Evolutionary conservation across 2,329 filamentous ascomycete species (phyloP), one percentile per base, ranked within the genome.

Genomic region (Tolypocladium guangdongense): DNA sequence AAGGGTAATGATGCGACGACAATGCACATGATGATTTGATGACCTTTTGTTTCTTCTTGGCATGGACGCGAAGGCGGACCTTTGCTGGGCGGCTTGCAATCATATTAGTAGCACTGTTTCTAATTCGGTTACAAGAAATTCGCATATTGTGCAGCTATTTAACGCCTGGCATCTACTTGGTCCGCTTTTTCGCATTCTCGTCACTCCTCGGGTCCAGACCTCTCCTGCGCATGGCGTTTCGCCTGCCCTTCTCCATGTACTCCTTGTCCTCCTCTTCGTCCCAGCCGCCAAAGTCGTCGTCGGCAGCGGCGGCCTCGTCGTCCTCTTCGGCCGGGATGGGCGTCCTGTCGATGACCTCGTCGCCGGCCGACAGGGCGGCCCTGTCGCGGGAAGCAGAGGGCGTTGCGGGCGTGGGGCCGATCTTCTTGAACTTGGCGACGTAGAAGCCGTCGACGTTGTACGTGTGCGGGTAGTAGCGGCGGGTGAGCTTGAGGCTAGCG

Each of bases 371-470:
- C n/a, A 60, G 63, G 16, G 60, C 60, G 20, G 59, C 54, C 52
- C 62, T 64, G 52, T 75, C 74, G 48, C 57, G 57, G 30, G 73
- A 55, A 16, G 62, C 62, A 11, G 56, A 49, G 47, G 58, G 58
- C 56, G 80, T 82, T 54, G 77, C 72, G 1, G 88, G 85, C 41
- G 87, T 88, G 3, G 89, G 87, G 0, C 83, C 92, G 18, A 82
- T 82, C 79, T 99, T 99, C 72, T 95, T 91, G 73, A 99, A 87
- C 72, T 99, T 99, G 64, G 90, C 89, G 57, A 99, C 93, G 68
- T 90, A 99, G 83, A 99, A 99, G 59, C 93, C 93, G 68, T 97
- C 93, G 36, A 99, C 90, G 73, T 96, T 96, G 75, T 93, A 90
- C 22, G 87, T 81, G 68, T 96, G 90, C 0, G 90, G 90, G 72